Evolutionary conservation across 2,329 filamentous ascomycete genomes (phyloP), one percentile per base, ranked within the genome.

Genomic region (Pseudogymnoascus sp.): DNA sequence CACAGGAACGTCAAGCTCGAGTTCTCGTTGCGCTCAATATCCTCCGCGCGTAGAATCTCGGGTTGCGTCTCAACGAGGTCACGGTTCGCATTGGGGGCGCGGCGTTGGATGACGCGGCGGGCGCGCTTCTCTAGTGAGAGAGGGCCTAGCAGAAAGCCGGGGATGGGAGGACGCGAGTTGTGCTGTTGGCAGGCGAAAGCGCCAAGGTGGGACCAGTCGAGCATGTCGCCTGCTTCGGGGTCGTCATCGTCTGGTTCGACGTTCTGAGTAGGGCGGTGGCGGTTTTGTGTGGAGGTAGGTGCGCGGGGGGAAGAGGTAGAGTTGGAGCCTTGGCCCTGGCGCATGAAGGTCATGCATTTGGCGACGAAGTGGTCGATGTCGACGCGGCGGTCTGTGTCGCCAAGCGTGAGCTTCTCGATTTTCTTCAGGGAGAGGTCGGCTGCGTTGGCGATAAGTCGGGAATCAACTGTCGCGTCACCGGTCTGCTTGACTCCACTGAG

Each of bases 351-450:
- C 63, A 95, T 91, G 72, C 89, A 93, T 73, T 95, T 96, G 0
- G 89, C 89, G 12, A 97, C 84, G 69, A 97, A 95, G 68, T 96
- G 90, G 64, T 97, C 92, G 0, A 95, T 80, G 69, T 97, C 92
- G 20, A 99, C 77, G 6, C 91, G 90, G 58, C 88, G 85, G 2
- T 84, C 83, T 1, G 82, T 77, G 67, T 88, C 87, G 6, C 91
- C 91, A 30, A 90, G 79, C 1, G 88, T 85, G 25, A 95, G 80
- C 59, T 87, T 85, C 43, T 87, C 79, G 0, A 90, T 87, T 71
- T 91, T 91, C 67, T 89, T 90, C 68, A 88, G 87, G 0, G 89
- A 87, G 4, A 95, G 75, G 65, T 97, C 91, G 4, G 90, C 89
- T 0, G 90, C 86, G 65, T 82, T 86, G 57, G 96, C 88, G 3